Conservation (phyloP, 2,329 filamentous ascomycete species). For the Lasiodiplodia sp. region DNA sequence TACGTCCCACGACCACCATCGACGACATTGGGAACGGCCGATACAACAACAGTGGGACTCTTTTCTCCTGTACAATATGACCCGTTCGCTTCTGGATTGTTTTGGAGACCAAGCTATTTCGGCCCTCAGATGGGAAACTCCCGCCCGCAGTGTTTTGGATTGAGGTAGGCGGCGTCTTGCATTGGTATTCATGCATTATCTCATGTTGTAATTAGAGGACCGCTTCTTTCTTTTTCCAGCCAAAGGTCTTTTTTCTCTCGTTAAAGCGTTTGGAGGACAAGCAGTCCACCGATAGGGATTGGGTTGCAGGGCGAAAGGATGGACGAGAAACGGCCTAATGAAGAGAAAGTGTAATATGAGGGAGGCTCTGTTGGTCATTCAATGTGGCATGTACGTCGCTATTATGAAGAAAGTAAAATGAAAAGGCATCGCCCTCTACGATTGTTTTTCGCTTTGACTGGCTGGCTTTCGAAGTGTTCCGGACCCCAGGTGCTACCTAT, state of each 20-base stretch:
- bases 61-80: slow-evolving; percentile 20
- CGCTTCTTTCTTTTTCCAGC: neutral
- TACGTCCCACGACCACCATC: slow-evolving; percentile 9
- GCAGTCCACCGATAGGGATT: neutral
- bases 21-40: neutral
- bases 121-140: neutral
- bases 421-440: neutral
- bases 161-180: slow-evolving; percentile 2
- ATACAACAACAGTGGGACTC: neutral
- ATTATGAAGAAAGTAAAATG: neutral
- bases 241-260: neutral
- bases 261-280: neutral
- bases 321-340: slow-evolving; percentile 17
- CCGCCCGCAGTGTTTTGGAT: neutral
- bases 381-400: neutral
- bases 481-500: too few species aligned
- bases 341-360: neutral
- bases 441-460: too few species aligned
- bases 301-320: neutral
- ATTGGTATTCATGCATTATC: slow-evolving; percentile 8
- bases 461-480: too few species aligned
- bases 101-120: slow-evolving; percentile 1
- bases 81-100: slow-evolving; percentile 13
- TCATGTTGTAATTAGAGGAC: slow-evolving; percentile 19
- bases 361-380: neutral